These are phyloP conservation scores for Schizochytrium sp. DNA, from an alignment of 108 stramenopile genomes.

Conservation along the genomic window DNA sequence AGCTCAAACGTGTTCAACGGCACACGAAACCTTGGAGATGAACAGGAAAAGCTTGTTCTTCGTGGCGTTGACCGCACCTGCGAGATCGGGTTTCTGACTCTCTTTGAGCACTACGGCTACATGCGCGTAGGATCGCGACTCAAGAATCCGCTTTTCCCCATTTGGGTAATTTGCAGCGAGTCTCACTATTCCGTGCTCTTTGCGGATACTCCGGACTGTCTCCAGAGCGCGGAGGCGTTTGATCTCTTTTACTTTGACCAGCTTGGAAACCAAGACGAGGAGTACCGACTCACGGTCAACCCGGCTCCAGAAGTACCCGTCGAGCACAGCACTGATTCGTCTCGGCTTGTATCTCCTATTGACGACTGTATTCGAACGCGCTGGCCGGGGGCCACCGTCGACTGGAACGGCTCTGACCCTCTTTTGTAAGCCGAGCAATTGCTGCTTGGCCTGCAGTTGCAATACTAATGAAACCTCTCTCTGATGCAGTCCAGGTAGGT, in stretches of 20 bases:
- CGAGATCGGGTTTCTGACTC: conserved; percentile 43
- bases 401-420: conserved; percentile 24
- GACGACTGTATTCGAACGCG: conserved; percentile 17
- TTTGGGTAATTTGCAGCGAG: conserved; percentile 51
- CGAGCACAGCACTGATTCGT: not conserved
- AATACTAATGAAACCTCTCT: too few relatives aligned
- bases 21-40: not conserved
- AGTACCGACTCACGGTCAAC: conserved; percentile 10
- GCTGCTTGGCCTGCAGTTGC: not conserved
- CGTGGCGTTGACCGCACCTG: conserved; percentile 21
- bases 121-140: conserved; percentile 28
- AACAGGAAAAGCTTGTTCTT: conserved; percentile 17
- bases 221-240: not conserved
- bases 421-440: not conserved
- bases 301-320: not conserved
- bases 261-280: conserved; percentile 41
- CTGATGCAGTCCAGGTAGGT: too few relatives aligned
- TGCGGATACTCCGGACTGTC: not conserved
- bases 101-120: conserved; percentile 45
- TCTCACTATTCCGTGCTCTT: conserved; percentile 46
- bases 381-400: not conserved
- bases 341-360: not conserved
- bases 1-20: conserved; percentile 43
- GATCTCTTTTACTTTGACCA: conserved; percentile 43
- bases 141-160: conserved; percentile 37